Conservation (phyloP, 2,329 filamentous ascomycete genomes). For the Eutypella sp. region DNA sequence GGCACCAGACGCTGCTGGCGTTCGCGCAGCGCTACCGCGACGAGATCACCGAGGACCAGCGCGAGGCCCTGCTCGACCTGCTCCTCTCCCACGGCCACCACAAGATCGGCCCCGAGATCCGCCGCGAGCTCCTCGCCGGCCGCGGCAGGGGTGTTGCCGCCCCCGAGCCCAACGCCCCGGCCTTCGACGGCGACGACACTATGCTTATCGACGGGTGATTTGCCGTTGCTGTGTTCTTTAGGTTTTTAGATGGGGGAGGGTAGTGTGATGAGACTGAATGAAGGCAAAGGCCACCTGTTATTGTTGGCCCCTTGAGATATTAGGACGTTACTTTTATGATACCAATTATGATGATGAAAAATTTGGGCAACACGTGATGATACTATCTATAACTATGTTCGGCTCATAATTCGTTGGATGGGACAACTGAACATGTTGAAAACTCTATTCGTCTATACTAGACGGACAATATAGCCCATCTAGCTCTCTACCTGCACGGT, state of each 20-base stretch:
- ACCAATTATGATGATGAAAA: conserved; percentile 1
- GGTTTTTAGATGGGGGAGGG: background rate
- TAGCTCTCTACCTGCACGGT: background rate
- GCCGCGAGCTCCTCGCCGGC: conserved; percentile 82
- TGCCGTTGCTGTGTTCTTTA: background rate
- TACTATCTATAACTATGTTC: no score
- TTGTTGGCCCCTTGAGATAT: background rate
- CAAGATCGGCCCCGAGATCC: conserved; percentile 84
- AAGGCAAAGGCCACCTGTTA: background rate
- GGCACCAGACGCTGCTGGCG: conserved; percentile 88
- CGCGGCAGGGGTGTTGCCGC: conserved; percentile 77
- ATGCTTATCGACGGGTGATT: conserved; percentile 63
- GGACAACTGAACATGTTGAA: background rate
- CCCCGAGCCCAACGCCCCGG: conserved; percentile 51
- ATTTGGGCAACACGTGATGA: no score
- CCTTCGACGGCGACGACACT: conserved; percentile 77
- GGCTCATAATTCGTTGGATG: no score
- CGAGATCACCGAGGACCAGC: conserved; percentile 91
- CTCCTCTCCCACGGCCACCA: conserved; percentile 80
- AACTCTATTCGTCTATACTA: background rate
- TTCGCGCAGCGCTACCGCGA: conserved; percentile 95
- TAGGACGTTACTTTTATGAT: background rate
- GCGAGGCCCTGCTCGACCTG: conserved; percentile 84
- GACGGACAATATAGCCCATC: background rate
- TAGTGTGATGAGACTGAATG: background rate